Base-by-base conservation (phyloP, 768 basidiomycete species). In the Mycena belliarum region DNA sequence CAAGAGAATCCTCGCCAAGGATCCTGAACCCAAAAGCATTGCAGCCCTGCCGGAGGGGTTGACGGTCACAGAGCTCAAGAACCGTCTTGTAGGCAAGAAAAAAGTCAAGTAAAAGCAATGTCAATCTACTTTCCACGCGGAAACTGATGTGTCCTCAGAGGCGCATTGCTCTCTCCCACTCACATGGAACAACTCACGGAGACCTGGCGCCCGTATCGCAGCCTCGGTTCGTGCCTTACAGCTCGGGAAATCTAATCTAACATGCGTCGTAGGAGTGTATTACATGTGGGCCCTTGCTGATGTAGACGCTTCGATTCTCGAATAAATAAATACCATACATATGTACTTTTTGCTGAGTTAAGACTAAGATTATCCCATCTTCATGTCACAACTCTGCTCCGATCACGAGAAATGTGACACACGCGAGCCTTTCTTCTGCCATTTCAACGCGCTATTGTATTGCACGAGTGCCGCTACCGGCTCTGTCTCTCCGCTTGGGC, bases 201-300 rank as follows among this genome's bases (percentile, higher is more conserved):
- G 49, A 65, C 73, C 26, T 95, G 93, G 93, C 82, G 76, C 64
- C 93, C 93, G 5, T 95, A 91, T 68, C 76, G 92, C 64, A 91
- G 89, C 65, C 59, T 95, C 28, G 93, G 89, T 88, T 64, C 45
- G 50, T 25, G 28, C 32, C 32, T 33, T 12, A 28, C 9, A 24
- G 29, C 4, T 10, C 6, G 8, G 8, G 29, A 32, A 52, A 11
- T 11, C 6, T 38, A 40, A 4, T 32, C 46, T 52, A 25, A 42
- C 18, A 9, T 28, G 55, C 12, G 49, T 43, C 14, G 43, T 61
- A 89, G 88, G 82, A 49, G 88, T 91, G 23, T 93, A 88, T 71
- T 93, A 91, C 72, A 93, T 93, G 90, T 95, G 92, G 92, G 82
- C 88, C 2, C 75, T 92, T 53, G 82, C 85, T 10, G 82, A 85